These are phyloP conservation scores for Lactarius vividus DNA, from an alignment of 768 basidiomycete species.

Conservation along the genomic window DNA sequence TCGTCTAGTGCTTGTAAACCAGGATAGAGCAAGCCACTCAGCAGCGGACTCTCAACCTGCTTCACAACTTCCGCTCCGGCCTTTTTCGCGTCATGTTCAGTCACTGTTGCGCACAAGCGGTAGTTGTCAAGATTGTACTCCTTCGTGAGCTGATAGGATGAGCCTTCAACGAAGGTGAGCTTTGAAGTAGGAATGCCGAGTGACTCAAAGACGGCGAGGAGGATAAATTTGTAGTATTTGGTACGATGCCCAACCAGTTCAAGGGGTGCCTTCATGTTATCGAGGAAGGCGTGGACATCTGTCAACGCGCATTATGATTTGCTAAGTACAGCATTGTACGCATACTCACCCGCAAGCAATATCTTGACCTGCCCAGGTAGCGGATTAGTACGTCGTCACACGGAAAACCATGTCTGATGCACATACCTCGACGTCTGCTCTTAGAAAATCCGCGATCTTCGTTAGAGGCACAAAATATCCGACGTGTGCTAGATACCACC, in stretches of 20 bases:
- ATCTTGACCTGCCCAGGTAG: constrained; percentile 57
- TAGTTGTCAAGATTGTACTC: constrained; percentile 97
- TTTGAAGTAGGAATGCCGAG: constrained; percentile 88
- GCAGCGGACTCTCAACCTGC: constrained; percentile 86
- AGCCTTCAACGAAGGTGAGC: constrained; percentile 83
- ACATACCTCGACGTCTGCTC: constrained; percentile 82
- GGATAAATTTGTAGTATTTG: constrained; percentile 83
- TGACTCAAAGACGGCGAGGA: constrained; percentile 80
- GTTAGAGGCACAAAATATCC: constrained; percentile 94
- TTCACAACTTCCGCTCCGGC: constrained; percentile 99
- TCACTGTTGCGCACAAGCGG: constrained; percentile 84
- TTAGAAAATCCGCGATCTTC: constrained; percentile 95
- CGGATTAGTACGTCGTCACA: constrained; percentile 25
- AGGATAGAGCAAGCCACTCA: constrained; percentile 93
- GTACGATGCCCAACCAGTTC: constrained; percentile 87
- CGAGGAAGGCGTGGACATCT: constrained; percentile 97
- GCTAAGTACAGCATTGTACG: not conserved
- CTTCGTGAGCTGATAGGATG: constrained; percentile 85
- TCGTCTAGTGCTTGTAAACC: constrained; percentile 97
- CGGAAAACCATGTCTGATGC: constrained; percentile 25
- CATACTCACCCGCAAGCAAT: constrained; percentile 65
- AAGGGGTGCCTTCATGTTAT: constrained; percentile 93
- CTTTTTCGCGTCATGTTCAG: constrained; percentile 96
- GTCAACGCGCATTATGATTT: constrained; percentile 17
- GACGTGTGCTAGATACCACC: constrained; percentile 69